Evolutionary conservation across 805 yeast species (phyloP).

Genomic region (Candida arabinofermentans): DNA sequence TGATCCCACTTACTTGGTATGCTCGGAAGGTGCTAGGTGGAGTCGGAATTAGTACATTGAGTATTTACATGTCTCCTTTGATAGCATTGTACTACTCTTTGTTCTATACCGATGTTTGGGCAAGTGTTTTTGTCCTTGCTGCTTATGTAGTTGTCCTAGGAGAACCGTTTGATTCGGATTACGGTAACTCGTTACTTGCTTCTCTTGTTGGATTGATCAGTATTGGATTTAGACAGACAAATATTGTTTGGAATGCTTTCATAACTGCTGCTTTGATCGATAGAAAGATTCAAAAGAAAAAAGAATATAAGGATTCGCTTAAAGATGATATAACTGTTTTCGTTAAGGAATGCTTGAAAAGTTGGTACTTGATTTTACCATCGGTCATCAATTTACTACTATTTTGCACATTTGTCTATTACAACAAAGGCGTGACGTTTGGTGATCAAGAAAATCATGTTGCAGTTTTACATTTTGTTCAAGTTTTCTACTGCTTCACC

Average conservation of each 20-base stretch:
- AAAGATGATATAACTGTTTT: constrained; percentile 21
- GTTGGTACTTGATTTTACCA: constrained; percentile 39
- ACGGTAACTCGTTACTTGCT: constrained; percentile 33
- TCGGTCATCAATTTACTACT: constrained; percentile 45
- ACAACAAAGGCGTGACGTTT: constrained; percentile 81
- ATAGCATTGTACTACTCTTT: constrained; percentile 68
- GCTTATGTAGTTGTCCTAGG: constrained; percentile 46
- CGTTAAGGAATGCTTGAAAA: constrained; percentile 30
- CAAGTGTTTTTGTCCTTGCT: constrained; percentile 62
- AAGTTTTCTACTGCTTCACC: constrained; percentile 70
- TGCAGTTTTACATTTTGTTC: constrained; percentile 69
- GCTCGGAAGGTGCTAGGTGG: constrained; percentile 11
- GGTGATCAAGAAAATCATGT: constrained; percentile 90
- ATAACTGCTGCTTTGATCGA: constrained; percentile 54
- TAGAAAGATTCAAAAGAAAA: constrained; percentile 36
- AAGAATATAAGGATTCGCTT: constrained; percentile 23
- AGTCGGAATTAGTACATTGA: constrained; percentile 17
- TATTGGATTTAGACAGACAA: constrained; percentile 83
- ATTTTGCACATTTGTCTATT: constrained; percentile 54
- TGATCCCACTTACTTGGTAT: constrained; percentile 26
- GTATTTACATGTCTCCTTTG: constrained; percentile 60
- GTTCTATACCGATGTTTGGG: constrained; percentile 94
- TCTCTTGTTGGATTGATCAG: constrained; percentile 59
- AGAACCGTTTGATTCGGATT: constrained; percentile 16
- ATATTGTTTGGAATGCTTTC: constrained; percentile 79